These are phyloP conservation scores for Metschnikowia noctiluminum DNA, from an alignment of 805 yeast genomes.

Conservation along the genomic window DNA sequence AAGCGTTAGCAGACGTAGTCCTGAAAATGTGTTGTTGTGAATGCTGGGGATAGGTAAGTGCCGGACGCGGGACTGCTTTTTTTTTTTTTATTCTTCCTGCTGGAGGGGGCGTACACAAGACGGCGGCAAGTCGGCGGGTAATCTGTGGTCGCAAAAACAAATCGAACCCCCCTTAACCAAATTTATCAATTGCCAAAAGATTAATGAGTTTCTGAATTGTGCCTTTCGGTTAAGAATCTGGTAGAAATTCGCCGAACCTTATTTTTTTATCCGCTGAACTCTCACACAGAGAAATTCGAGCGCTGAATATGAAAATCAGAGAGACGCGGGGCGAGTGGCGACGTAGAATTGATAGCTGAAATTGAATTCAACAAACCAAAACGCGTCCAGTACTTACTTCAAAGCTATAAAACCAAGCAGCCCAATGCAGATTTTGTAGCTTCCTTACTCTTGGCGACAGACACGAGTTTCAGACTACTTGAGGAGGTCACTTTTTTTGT, in stretches of 20 bases:
- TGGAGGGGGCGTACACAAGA: background rate
- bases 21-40: background rate
- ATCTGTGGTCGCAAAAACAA: background rate
- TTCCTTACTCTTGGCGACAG: background rate
- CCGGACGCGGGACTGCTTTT: background rate
- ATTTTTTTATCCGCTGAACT: background rate
- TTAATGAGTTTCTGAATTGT: background rate
- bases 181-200: background rate
- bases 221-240: background rate
- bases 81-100: too few species aligned
- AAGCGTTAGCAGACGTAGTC: constrained; percentile 1
- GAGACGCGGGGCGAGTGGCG: constrained; percentile 8
- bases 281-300: constrained; percentile 4
- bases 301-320: background rate
- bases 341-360: background rate
- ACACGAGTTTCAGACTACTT: background rate
- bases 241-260: background rate
- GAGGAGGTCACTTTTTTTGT: background rate
- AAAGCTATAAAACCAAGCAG: too few species aligned
- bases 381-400: background rate
- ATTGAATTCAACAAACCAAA: background rate
- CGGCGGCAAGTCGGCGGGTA: background rate
- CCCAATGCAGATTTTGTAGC: too few species aligned
- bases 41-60: background rate
- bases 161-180: background rate